phyloP scores from a whole-genome alignment of 257 asterid species.

The Rehmannia glutinosa region DNA sequence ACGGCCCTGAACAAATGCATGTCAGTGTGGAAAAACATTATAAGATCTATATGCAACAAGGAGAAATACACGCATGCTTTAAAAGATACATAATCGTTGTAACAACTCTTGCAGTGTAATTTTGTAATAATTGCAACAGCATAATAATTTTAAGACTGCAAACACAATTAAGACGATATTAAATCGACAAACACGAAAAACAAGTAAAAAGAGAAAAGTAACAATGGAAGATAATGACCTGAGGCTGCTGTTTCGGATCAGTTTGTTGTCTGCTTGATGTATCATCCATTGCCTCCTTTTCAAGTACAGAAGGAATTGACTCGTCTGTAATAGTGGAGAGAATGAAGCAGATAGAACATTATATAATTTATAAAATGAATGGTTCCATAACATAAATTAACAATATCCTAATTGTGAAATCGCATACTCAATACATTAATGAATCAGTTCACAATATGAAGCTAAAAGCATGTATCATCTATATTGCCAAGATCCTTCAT shows the following conservation, averaged over 20 bases:
- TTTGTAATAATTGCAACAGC: not conserved
- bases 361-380: not conserved
- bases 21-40: not conserved
- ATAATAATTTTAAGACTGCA: not conserved
- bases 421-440: constrained; percentile 7
- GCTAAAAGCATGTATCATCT: not conserved
- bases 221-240: constrained; percentile 42
- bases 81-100: not conserved
- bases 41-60: not conserved
- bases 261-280: constrained; percentile 25
- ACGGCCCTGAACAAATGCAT: not conserved
- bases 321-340: constrained; percentile 26
- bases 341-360: constrained; percentile 5
- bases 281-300: constrained; percentile 27
- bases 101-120: not conserved
- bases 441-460: not conserved
- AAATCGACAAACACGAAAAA: not conserved
- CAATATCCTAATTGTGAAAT: constrained; percentile 6
- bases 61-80: not conserved
- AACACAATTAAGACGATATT: not conserved
- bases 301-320: constrained; percentile 25
- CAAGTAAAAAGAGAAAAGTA: constrained; percentile 16
- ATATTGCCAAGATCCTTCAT: not conserved
- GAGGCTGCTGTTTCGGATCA: constrained; percentile 28
- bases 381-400: not conserved